Conservation (phyloP, 148 eudicot genomes). For the Chenopodium quinoa region DNA sequence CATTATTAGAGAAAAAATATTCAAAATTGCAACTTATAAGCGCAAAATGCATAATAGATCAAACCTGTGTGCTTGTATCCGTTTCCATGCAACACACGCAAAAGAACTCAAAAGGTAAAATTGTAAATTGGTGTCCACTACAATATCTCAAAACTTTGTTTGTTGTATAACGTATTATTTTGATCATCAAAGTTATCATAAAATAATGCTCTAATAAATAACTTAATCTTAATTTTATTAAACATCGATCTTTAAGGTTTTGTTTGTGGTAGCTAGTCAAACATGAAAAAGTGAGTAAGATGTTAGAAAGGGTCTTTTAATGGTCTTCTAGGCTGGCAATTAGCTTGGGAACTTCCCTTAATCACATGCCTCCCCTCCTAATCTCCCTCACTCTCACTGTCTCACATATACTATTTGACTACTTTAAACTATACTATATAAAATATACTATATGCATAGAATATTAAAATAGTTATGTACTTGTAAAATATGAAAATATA, state of each 20-base stretch:
- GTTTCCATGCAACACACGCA: no score
- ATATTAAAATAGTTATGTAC: background rate
- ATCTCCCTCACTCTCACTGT: background rate
- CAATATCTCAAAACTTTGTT: no score
- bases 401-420: background rate
- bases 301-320: conserved; percentile 12
- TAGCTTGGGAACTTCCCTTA: conserved; percentile 21
- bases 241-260: background rate
- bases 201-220: background rate
- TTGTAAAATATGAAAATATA: no score
- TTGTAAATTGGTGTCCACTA: no score
- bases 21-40: no score
- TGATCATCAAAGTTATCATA: no score
- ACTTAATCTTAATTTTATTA: background rate
- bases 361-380: conserved; percentile 29
- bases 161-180: no score
- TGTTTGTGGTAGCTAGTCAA: conserved; percentile 11
- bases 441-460: background rate
- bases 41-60: no score
- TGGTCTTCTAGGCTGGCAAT: conserved; percentile 28
- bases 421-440: background rate
- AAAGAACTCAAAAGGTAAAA: no score
- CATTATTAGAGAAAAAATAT: no score
- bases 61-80: no score
- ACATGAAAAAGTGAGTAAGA: background rate